These are phyloP conservation scores for Chrysoporthe austroafricana DNA, from an alignment of 2,329 filamentous ascomycete genomes.

Conservation along the genomic window DNA sequence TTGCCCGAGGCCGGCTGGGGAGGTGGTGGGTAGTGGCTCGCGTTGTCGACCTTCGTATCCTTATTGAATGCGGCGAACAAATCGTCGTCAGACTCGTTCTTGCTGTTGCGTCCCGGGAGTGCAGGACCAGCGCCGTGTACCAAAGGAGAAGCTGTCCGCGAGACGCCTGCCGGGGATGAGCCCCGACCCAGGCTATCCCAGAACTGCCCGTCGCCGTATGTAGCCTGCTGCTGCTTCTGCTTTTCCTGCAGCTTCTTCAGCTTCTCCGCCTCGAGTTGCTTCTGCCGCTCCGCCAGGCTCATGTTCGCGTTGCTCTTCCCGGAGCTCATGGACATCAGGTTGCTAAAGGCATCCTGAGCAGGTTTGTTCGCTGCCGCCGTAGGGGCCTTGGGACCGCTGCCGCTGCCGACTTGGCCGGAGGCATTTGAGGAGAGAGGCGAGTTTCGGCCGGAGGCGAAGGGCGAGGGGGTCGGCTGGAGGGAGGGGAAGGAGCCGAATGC, in stretches of 20 bases:
- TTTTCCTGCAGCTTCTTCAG: conserved; percentile 75
- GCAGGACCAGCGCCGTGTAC: conserved; percentile 39
- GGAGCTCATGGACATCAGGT: conserved; percentile 67
- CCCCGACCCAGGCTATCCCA: conserved; percentile 71
- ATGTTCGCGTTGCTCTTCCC: conserved; percentile 70
- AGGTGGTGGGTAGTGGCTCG: conserved; percentile 66
- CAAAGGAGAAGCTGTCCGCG: conserved; percentile 51
- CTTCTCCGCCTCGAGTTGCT: conserved; percentile 67
- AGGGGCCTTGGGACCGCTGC: conserved; percentile 32
- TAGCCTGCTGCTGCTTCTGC: conserved; percentile 70
- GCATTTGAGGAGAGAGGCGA: conserved; percentile 59
- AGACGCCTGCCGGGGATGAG: conserved; percentile 47
- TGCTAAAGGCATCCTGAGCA: conserved; percentile 76
- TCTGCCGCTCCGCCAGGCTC: conserved; percentile 77
- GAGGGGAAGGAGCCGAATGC: conserved; percentile 50
- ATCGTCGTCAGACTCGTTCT: conserved; percentile 59
- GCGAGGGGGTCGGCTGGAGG: conserved; percentile 60
- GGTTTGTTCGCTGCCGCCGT: conserved; percentile 53
- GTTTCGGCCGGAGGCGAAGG: conserved; percentile 58
- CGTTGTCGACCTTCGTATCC: conserved; percentile 68
- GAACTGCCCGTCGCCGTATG: conserved; percentile 77
- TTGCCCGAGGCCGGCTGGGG: conserved; percentile 46
- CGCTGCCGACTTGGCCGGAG: conserved; percentile 44
- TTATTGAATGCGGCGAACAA: conserved; percentile 70
- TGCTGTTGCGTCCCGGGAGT: conserved; percentile 37